Conservation (phyloP, 2,329 filamentous ascomycete genomes). For the Metarhizium guizhouense region DNA sequence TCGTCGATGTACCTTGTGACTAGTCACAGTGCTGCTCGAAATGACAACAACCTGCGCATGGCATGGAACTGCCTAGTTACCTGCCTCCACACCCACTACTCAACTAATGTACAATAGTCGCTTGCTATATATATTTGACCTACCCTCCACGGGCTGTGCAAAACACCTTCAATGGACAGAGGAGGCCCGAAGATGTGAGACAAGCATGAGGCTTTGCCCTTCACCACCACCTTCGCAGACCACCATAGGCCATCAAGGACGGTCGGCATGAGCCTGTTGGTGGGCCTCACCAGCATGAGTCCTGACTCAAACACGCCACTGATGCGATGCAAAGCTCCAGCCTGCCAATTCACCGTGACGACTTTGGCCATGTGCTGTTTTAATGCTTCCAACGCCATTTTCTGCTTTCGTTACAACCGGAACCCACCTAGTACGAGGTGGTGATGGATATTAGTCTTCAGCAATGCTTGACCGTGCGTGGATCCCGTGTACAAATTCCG, state of each 20-base stretch:
- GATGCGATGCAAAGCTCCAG: background rate
- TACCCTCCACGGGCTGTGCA: background rate
- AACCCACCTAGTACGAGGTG: background rate
- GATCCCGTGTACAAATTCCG: background rate
- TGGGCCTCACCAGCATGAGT: background rate
- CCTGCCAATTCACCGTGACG: background rate
- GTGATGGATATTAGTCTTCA: background rate
- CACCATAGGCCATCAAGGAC: background rate
- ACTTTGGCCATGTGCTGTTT: background rate
- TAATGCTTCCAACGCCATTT: background rate
- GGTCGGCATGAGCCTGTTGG: background rate
- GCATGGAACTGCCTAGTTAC: background rate
- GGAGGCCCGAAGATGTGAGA: slow-evolving; percentile 5
- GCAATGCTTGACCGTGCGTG: background rate
- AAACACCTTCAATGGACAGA: background rate
- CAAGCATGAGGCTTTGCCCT: slow-evolving; percentile 5
- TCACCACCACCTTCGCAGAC: background rate
- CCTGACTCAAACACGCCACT: background rate
- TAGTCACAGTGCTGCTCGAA: background rate
- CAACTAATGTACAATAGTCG: background rate
- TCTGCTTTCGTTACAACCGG: background rate
- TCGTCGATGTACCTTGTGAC: background rate
- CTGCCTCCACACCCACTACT: background rate
- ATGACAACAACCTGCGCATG: background rate
- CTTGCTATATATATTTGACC: background rate